These are phyloP conservation scores for Gautieria morchelliformis DNA, from an alignment of 768 basidiomycete genomes.

Conservation along the genomic window DNA sequence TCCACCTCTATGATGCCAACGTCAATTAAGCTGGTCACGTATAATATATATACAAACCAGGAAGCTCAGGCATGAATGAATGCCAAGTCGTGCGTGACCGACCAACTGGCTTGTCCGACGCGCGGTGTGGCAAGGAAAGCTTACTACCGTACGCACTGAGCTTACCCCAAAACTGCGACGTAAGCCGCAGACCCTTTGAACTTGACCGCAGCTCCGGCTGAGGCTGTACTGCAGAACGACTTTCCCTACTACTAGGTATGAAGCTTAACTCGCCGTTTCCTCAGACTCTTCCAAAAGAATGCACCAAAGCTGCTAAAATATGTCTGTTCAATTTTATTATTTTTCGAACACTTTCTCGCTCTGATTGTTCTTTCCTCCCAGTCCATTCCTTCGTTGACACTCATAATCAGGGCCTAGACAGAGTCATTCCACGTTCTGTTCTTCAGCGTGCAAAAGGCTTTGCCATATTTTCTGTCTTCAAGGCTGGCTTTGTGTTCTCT, in stretches of 20 bases:
- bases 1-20: conserved; percentile 49
- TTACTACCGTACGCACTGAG: too few species aligned
- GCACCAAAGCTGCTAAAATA: conserved; percentile 79
- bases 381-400: conserved; percentile 80
- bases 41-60: conserved; percentile 26
- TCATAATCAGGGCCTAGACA: conserved; percentile 77
- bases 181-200: too few species aligned
- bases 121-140: too few species aligned
- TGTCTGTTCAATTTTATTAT: conserved; percentile 35
- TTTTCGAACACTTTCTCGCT: conserved; percentile 3
- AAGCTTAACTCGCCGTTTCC: conserved; percentile 43
- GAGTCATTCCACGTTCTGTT: conserved; percentile 50
- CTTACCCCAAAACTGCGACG: too few species aligned
- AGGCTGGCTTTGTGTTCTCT: conserved; percentile 56
- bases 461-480: conserved; percentile 85
- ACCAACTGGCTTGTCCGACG: too few species aligned
- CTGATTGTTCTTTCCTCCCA: conserved; percentile 19
- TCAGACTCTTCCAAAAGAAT: conserved; percentile 70
- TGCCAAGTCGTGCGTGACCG: background rate
- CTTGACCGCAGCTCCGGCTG: background rate
- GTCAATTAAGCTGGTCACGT: background rate
- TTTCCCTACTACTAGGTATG: conserved; percentile 22
- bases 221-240: background rate
- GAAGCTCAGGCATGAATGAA: conserved; percentile 42
- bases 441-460: conserved; percentile 61